A percentile compares a stretch with the other conserved stretches of the same genome.
phyloP scores from a whole-genome alignment of 148 eudicot genomes.

The Rhododendron griersonianum region DNA sequence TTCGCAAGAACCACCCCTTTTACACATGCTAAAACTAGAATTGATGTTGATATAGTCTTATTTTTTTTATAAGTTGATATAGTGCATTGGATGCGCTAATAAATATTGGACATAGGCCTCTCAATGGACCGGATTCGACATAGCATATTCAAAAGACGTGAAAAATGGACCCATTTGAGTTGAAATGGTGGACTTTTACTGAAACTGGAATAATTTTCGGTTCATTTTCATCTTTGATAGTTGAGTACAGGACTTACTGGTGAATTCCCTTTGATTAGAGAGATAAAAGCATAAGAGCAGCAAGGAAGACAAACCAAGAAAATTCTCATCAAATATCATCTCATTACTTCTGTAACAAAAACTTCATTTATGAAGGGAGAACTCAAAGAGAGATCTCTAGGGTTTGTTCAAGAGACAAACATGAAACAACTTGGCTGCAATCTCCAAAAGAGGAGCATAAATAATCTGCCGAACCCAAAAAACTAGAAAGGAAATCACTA shows the following conservation, averaged over 20 bases:
- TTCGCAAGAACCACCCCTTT: too few species aligned
- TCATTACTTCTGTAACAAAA: not conserved
- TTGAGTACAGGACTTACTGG: not conserved
- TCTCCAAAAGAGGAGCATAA: not conserved
- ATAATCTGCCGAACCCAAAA: not conserved
- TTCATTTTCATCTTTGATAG: too few species aligned
- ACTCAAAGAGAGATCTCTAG: not conserved
- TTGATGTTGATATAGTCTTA: too few species aligned
- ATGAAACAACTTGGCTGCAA: not conserved
- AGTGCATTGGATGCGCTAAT: too few species aligned
- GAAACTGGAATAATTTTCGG: too few species aligned
- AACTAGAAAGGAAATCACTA: not conserved
- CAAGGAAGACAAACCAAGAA: not conserved
- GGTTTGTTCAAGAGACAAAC: slow-evolving; percentile 1
- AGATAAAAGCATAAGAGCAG: not conserved
- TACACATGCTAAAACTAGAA: too few species aligned
- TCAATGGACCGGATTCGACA: too few species aligned
- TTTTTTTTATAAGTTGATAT: too few species aligned
- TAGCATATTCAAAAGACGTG: too few species aligned
- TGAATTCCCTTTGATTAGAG: not conserved
- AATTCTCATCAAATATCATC: not conserved
- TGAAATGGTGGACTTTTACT: too few species aligned
- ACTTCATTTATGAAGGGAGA: not conserved
- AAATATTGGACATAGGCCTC: too few species aligned
- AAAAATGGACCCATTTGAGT: too few species aligned